These are phyloP conservation scores for Pugionium dolabratum DNA, from an alignment of 345 rosid genomes.

Conservation along the genomic window DNA sequence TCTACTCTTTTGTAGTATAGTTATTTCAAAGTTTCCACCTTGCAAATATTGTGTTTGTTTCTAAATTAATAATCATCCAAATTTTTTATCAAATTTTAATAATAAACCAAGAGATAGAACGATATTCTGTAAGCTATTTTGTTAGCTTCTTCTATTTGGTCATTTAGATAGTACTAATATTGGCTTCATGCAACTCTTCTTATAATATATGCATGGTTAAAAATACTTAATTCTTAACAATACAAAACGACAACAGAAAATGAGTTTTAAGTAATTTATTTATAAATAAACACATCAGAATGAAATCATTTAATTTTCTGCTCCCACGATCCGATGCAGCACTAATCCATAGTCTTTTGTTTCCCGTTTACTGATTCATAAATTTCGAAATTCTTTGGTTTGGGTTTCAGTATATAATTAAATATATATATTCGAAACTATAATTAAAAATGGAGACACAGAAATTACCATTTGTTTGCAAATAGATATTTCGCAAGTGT, in stretches of 20 bases:
- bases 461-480: slow-evolving; percentile 3
- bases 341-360: slow-evolving; percentile 31
- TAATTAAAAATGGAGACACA: background rate
- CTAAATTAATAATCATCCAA: slow-evolving; percentile 5
- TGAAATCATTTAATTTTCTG: background rate
- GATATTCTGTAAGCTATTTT: slow-evolving; percentile 30
- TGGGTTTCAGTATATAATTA: background rate
- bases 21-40: slow-evolving; percentile 29
- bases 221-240: slow-evolving; percentile 7
- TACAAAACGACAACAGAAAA: slow-evolving; percentile 1
- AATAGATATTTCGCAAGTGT: slow-evolving; percentile 24
- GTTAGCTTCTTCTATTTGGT: slow-evolving; percentile 23
- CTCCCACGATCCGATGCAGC: slow-evolving; percentile 38
- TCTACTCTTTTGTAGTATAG: slow-evolving; percentile 35
- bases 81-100: background rate
- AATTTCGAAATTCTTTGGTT: background rate
- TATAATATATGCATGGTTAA: slow-evolving; percentile 26
- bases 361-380: background rate
- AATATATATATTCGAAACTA: background rate
- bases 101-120: background rate
- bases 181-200: slow-evolving; percentile 14
- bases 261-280: background rate
- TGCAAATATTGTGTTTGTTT: slow-evolving; percentile 16
- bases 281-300: slow-evolving; percentile 12
- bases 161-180: background rate